Base-by-base conservation (phyloP, 768 basidiomycete genomes). In the Lentinus tigrinus region DNA sequence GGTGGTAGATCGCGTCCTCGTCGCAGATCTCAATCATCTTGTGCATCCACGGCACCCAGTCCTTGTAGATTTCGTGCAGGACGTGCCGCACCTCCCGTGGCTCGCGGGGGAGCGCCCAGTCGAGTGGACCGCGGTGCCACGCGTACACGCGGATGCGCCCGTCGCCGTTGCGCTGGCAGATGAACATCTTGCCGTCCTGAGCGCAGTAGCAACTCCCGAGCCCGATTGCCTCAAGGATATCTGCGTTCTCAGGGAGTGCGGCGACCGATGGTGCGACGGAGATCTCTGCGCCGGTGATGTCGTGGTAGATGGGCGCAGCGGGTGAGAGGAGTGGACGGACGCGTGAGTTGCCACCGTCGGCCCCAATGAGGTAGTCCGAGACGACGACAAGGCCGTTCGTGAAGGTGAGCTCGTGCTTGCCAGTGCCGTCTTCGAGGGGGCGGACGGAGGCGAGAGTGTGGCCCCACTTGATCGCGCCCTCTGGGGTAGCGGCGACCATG, bases 341-440 rank as follows among this genome's bases (percentile, higher is more conserved):
- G 54, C 68, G 69, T 14, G 75, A 76, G 72, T 74, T 76, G 3
- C 77, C 69, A 7, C 78, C 77, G 46, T 76, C 75, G 16, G 75
- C 74, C 9, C 75, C 75, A 37, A 77, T 59, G 39, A 75, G 52
- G 49, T 72, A 4, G 49, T 65, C 69, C 27, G 56, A 19, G 3
- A 44, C 42, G 16, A 39, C 21, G 3, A 37, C 24, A 16, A 34
- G 19, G 37, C 51, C 38, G 34, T 27, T 39, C 38, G 19, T 24
- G 40, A 52, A 36, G 7, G 44, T 42, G 40, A 42, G 31, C 31
- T 31, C 31, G 31, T 31, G 31, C 31, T 11, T 31, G 19, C 23
- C 26, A 3, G 8, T 23, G 2, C 31, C 23, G 42, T 23, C 43
- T 1, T 7, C 53, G 23, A 54, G 49, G 17, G 34, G 11, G 3